Conservation (phyloP, 2,329 filamentous ascomycete genomes). For the Fusarium sp. region DNA sequence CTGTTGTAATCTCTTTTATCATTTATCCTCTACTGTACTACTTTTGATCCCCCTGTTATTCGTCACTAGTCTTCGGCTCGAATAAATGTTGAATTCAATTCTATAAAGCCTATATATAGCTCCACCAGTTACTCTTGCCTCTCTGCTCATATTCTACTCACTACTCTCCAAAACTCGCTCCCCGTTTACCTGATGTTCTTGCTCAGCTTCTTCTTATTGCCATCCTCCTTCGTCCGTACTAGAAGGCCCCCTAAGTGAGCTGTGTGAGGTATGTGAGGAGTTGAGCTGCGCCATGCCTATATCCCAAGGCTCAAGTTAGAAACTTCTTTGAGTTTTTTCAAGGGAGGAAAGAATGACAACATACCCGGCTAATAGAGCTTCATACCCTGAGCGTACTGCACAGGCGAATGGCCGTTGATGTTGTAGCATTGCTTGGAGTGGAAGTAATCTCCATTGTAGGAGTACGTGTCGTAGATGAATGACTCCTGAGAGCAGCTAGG, state of each 20-base stretch:
- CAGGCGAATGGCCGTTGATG: neutral
- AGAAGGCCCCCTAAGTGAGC: neutral
- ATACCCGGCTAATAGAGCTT: neutral
- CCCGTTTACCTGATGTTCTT: neutral
- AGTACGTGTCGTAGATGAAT: neutral
- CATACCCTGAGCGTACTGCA: neutral
- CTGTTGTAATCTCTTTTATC: neutral
- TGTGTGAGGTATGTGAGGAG: neutral
- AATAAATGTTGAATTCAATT: neutral
- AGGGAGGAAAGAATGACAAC: neutral
- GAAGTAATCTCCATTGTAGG: neutral
- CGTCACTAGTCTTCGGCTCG: neutral
- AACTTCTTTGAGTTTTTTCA: neutral
- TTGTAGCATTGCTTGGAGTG: neutral
- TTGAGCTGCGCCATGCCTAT: neutral
- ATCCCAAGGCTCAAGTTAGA: neutral
- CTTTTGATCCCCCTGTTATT: neutral
- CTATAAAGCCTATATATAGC: neutral
- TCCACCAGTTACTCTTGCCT: neutral
- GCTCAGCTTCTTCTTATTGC: no score
- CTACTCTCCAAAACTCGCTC: neutral
- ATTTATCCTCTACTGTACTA: no score
- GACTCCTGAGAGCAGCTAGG: neutral
- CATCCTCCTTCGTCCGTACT: neutral
- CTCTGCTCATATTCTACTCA: neutral